phyloP scores from a whole-genome alignment of 192 early-diverging fungal species.

The Linnemannia exigua region DNA sequence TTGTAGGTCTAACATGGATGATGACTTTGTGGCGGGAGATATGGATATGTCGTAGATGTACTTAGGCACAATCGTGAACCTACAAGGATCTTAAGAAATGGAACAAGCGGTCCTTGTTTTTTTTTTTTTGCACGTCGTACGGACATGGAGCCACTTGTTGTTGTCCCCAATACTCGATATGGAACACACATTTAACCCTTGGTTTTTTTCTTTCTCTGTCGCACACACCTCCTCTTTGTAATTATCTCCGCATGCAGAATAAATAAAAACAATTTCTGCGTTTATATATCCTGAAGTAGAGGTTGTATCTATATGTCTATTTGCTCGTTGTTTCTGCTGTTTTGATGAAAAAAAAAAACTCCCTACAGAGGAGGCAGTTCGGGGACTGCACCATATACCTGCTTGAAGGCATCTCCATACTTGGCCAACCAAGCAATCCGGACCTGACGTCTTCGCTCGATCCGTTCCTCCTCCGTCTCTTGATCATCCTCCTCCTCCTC shows the following conservation, averaged over 20 bases:
- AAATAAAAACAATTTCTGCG: not conserved
- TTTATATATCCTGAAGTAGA: no score
- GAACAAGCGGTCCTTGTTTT: no score
- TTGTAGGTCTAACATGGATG: conserved; percentile 16
- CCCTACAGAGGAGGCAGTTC: conserved; percentile 45
- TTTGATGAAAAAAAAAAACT: not conserved
- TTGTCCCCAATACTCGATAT: no score
- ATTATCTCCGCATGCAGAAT: not conserved
- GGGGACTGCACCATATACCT: conserved; percentile 48
- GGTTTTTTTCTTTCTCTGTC: no score
- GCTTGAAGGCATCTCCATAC: conserved; percentile 51
- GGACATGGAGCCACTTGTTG: no score
- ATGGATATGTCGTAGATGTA: conserved; percentile 33
- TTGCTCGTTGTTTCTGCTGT: not conserved
- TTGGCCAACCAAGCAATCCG: conserved; percentile 49
- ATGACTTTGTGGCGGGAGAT: conserved; percentile 39
- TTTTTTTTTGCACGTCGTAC: no score
- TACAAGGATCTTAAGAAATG: no score
- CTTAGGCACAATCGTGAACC: no score
- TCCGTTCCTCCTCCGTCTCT: conserved; percentile 40
- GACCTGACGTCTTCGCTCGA: conserved; percentile 34
- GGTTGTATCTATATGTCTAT: not conserved
- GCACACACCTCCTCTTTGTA: not conserved
- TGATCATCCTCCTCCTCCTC: conserved; percentile 28
- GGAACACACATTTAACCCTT: no score